Evolutionary conservation across 1,284 basidiomycete species (phyloP), one percentile per base, ranked within the genome.

Genomic region (Trichosporon inkin): DNA sequence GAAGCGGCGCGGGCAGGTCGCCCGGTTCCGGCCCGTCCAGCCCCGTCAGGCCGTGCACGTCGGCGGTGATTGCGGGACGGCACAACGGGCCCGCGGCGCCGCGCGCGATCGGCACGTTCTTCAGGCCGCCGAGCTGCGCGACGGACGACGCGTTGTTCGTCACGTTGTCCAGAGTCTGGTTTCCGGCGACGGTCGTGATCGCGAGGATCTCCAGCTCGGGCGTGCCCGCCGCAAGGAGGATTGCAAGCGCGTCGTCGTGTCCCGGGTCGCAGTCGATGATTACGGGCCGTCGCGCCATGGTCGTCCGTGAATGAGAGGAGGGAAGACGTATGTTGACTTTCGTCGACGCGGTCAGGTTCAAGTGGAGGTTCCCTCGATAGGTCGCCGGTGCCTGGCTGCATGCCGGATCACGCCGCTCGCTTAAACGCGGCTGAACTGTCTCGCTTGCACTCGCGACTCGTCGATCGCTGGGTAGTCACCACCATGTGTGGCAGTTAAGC

Each of bases 231-330:
- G 66, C 64, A 4, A 67, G 55, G 17, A 63, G 54, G 22, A 67
- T 58, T 3, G 66, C 66, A 32, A 67, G 58, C 8, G 62, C 66
- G 37, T 67, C 66, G 56, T 67, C 66, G 55, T 66, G 62, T 6
- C 65, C 66, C 13, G 66, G 60, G 58, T 67, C 66, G 49, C 64
- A 66, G 61, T 67, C 66, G 35, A 67, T 61, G 47, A 67, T 66
- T 32, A 67, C 61, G 8, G 57, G 52, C 2, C 19, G 52, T 24
- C n/a, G 38, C 17, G 16, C 19, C 22, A n/a, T 34, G 10, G 13
- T 22, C 16, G 44, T 32, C 28, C 28, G 28, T 32, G 28, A 32
- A 5, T 32, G 28, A 8, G 8, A 32, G 28, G 5, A 32, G 28
- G 8, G 28, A 4, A 32, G 28, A 32, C 28, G 28, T 32, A 32